Base-by-base conservation (phyloP, 106 monocot genomes). In the Chionographis japonica region DNA sequence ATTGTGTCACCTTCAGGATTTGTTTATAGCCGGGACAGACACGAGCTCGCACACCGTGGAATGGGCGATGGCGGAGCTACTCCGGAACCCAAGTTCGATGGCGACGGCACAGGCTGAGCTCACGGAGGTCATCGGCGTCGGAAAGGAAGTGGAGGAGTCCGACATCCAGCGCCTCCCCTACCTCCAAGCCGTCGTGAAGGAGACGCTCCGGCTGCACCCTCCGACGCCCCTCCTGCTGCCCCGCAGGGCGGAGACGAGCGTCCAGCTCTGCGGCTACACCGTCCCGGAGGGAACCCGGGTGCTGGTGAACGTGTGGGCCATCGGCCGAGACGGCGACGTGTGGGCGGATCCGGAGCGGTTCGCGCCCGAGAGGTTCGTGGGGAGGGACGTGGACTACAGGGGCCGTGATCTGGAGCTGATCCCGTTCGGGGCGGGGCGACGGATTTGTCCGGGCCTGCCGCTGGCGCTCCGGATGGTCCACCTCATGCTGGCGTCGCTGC, bases 291-390 rank as follows among this genome's bases (percentile, higher is more conserved):
- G 56, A 5, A 56, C 72, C 9, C 37, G 53, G 2, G 61, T 81
- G 49, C 61, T 77, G 13, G 68, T 81, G 50, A 81, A 81, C 62
- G 43, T 72, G 2, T 81, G 81, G 76, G 71, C 81, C 35, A 72
- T 76, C 39, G 67, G 66, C 8, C 46, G 75, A 6, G 75, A 81
- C 54, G 50, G 52, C 4, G 55, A 41, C 2, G 71, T 58, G 55
- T 81, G 80, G 80, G 17, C 50, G 11, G 80, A 75, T 2, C 75
- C 80, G 14, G 56, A 58, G 12, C 43, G 8, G 27, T 81, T 75
- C 65, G 46, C 43, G 56, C 80, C 80, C 4, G 80, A 81, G 41
- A 56, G 80, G 66, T 81, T 81, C 60, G 4, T 81, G 3, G 63
- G 56, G 19, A 53, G 63, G 12, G 64, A 62, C 8, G 51, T 36